These are phyloP conservation scores for Agrocybe praecox DNA, from an alignment of 768 basidiomycete species.

Conservation along the genomic window DNA sequence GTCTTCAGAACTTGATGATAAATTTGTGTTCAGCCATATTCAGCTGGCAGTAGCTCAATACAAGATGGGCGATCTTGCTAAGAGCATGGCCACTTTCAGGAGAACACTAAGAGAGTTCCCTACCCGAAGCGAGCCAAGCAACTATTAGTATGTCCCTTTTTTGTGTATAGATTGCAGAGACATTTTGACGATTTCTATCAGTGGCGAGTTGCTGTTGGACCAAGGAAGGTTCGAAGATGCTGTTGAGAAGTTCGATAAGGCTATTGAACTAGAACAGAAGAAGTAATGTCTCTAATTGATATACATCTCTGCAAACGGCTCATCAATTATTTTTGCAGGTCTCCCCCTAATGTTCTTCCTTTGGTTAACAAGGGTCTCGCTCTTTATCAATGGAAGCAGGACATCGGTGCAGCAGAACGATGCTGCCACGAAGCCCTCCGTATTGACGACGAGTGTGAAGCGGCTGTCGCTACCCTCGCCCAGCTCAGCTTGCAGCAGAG, in stretches of 20 bases:
- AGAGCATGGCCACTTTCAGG: conserved; percentile 91
- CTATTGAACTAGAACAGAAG: conserved; percentile 83
- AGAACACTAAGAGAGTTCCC: conserved; percentile 85
- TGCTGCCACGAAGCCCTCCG: conserved; percentile 88
- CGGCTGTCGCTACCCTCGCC: conserved; percentile 93
- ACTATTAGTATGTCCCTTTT: conserved; percentile 81
- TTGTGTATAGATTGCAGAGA: not conserved
- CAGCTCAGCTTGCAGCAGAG: conserved; percentile 92
- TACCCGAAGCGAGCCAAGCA: conserved; percentile 83
- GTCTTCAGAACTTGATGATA: conserved; percentile 82
- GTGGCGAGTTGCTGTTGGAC: conserved; percentile 93
- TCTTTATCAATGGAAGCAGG: conserved; percentile 94
- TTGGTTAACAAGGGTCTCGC: conserved; percentile 98
- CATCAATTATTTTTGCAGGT: conserved; percentile 15
- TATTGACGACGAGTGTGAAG: conserved; percentile 93
- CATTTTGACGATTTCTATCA: conserved; percentile 29
- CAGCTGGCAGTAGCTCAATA: conserved; percentile 97
- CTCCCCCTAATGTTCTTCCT: conserved; percentile 82
- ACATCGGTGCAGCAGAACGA: conserved; percentile 77
- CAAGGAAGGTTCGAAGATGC: conserved; percentile 88
- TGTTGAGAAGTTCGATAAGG: conserved; percentile 89
- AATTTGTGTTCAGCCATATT: conserved; percentile 96
- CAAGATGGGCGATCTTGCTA: conserved; percentile 77
- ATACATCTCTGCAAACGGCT: conserved; percentile 2
- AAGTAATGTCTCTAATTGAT: conserved; percentile 54